A percentile compares a stretch with the other conserved stretches of the same genome.
These are phyloP conservation scores for Neurospora sp. DNA, from an alignment of 2,329 filamentous ascomycete species.

Conservation along the genomic window DNA sequence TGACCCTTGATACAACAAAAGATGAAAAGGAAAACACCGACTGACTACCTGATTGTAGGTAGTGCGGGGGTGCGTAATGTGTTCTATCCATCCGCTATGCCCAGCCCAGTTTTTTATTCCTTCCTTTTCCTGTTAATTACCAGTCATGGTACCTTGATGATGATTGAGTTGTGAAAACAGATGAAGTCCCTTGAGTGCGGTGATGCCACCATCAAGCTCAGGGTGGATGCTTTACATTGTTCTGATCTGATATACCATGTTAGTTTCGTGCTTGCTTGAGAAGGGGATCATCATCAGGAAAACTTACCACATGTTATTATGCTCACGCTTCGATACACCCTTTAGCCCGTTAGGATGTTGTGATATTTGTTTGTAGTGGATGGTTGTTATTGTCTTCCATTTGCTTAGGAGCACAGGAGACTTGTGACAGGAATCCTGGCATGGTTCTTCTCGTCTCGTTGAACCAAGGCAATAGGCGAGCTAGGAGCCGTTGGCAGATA, in stretches of 20 bases:
- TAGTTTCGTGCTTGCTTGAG: background rate
- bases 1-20: background rate
- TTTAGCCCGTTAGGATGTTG: background rate
- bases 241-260: background rate
- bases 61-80: background rate
- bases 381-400: background rate
- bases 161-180: background rate
- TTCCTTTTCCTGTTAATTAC: background rate
- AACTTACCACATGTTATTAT: background rate
- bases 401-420: background rate
- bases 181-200: background rate
- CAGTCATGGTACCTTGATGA: too few relatives aligned
- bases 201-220: background rate
- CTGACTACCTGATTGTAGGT: background rate
- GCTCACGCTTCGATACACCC: background rate
- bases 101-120: background rate
- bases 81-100: background rate
- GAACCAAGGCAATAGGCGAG: constrained; percentile 4
- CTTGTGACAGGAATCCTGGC: background rate
- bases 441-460: background rate
- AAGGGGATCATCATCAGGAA: background rate
- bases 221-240: background rate
- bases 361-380: background rate
- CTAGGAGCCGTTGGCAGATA: constrained; percentile 9
- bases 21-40: background rate